Base-by-base conservation (phyloP, 805 yeast genomes). In the Sugiyamaella qingdaonensis region DNA sequence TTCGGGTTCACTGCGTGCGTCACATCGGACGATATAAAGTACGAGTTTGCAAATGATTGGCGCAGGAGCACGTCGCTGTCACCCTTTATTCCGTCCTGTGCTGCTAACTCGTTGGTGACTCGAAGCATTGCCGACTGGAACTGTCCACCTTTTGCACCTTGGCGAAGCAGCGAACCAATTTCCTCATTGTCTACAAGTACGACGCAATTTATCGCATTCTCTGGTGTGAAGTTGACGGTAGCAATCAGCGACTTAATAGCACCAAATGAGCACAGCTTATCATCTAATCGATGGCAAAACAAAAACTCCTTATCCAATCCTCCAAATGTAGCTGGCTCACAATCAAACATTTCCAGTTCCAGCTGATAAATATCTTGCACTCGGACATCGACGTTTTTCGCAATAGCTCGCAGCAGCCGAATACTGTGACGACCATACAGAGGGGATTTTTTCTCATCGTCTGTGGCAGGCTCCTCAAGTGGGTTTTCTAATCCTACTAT, bases 231-330 rank as follows among this genome's bases (percentile, higher is more conserved):
- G 2, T 45, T 18, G 21, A 58, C 65, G 36, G 70, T 72, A 58
- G 77, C 78, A 46, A 86, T 69, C 54, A 88, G 72, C 0, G 86
- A 82, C 48, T 73, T 67, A 52, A 85, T 67, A 9, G 90, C 94
- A 11, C 92, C 80, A 65, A 73, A 88, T 0, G 91, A 81, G 70
- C 95, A 87, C 57, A 87, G 76, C 71, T 94, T 80, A 71, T 88
- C 96, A 66, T 88, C 96, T 48, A 88, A 73, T 65, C 96, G 80
- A 46, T 96, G 95, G 8, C 88, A 86, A 68, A 79, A 86, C 52
- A 88, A 67, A 68, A 88, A 87, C 61, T 88, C 96, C 58, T 80
- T 75, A 60, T 81, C 80, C 58, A 89, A 72, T 3, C 96, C 96
- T 54, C 94, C 95, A 57, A 85, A 70, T 10, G 80, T 69, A 48